Conservation (phyloP, 2,329 filamentous ascomycete species). For the Graphilbum ipis-grandicollis region DNA sequence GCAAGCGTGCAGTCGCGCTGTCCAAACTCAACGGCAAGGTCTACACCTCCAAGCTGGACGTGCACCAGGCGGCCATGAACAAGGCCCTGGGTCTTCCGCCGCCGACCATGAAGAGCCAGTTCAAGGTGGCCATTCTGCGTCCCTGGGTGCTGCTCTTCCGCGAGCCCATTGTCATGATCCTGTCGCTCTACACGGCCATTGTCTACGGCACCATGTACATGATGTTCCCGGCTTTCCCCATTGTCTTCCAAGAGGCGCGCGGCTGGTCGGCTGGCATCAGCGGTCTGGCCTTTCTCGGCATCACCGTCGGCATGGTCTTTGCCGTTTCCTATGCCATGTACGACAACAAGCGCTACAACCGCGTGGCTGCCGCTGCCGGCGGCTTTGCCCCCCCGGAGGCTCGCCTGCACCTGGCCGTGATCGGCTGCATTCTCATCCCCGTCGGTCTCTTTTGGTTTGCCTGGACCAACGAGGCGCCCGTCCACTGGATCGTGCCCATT, state of each 20-base stretch:
- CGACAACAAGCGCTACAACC: constrained; percentile 37
- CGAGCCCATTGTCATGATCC: constrained; percentile 52
- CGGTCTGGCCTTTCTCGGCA: constrained; percentile 50
- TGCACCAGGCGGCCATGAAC: constrained; percentile 2
- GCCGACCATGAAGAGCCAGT: constrained; percentile 28
- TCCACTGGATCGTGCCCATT: constrained; percentile 20
- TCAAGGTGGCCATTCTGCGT: constrained; percentile 39
- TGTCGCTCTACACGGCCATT: constrained; percentile 49
- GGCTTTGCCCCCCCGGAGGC: constrained; percentile 49
- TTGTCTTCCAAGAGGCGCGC: constrained; percentile 45
- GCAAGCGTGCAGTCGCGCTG: constrained; percentile 32
- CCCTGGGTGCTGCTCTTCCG: constrained; percentile 53
- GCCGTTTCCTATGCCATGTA: constrained; percentile 37
- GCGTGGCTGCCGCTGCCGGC: constrained; percentile 21
- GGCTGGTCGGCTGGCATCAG: constrained; percentile 42
- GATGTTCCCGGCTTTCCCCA: constrained; percentile 43
- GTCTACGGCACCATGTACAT: constrained; percentile 41
- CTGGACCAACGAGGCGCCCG: constrained; percentile 38
- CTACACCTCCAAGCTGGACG: constrained; percentile 27
- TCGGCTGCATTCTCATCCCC: constrained; percentile 46
- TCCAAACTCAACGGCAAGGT: constrained; percentile 34
- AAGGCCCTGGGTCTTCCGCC: constrained; percentile 6
- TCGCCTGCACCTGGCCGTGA: constrained; percentile 41
- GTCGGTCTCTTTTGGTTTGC: constrained; percentile 51
- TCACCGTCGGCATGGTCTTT: constrained; percentile 46